Evolutionary conservation across 2,329 filamentous ascomycete genomes (phyloP).

Genomic region (Colletotrichum tofieldiae): DNA sequence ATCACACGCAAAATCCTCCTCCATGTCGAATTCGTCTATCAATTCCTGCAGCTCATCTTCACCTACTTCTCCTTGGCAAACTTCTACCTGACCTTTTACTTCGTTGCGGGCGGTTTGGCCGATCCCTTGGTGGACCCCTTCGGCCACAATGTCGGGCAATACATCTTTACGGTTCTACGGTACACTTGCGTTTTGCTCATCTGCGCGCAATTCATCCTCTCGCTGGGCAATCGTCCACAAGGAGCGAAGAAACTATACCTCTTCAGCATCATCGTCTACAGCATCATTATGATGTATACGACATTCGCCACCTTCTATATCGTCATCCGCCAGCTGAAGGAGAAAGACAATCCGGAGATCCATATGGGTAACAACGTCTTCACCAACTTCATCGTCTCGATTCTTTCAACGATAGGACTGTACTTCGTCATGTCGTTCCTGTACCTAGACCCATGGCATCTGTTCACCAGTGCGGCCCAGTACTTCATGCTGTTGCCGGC

Average conservation of each 20-base stretch:
- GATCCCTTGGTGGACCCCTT: constrained; percentile 90
- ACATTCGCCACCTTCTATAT: constrained; percentile 92
- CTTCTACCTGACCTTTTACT: constrained; percentile 99
- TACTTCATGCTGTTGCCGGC: constrained; percentile 94
- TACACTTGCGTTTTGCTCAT: constrained; percentile 92
- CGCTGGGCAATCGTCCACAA: constrained; percentile 95
- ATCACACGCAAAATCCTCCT: constrained; percentile 90
- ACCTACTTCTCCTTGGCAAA: constrained; percentile 99
- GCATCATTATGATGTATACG: constrained; percentile 95
- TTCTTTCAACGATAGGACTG: constrained; percentile 89
- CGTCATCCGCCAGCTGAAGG: constrained; percentile 83
- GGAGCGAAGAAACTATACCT: constrained; percentile 94
- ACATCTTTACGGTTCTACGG: constrained; percentile 89
- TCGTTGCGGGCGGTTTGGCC: constrained; percentile 91
- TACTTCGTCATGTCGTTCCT: constrained; percentile 98
- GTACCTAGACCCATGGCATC: constrained; percentile 98
- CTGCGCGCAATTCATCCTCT: constrained; percentile 95
- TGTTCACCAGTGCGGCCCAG: constrained; percentile 92
- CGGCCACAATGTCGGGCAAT: constrained; percentile 85
- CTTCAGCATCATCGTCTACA: constrained; percentile 89
- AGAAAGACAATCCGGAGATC: constrained; percentile 58
- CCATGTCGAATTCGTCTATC: constrained; percentile 96
- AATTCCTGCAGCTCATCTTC: constrained; percentile 92
- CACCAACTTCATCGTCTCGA: constrained; percentile 93
- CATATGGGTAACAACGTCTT: constrained; percentile 89